These are phyloP conservation scores for Xerocomus potaroensis DNA, from an alignment of 768 basidiomycete species.

Conservation along the genomic window DNA sequence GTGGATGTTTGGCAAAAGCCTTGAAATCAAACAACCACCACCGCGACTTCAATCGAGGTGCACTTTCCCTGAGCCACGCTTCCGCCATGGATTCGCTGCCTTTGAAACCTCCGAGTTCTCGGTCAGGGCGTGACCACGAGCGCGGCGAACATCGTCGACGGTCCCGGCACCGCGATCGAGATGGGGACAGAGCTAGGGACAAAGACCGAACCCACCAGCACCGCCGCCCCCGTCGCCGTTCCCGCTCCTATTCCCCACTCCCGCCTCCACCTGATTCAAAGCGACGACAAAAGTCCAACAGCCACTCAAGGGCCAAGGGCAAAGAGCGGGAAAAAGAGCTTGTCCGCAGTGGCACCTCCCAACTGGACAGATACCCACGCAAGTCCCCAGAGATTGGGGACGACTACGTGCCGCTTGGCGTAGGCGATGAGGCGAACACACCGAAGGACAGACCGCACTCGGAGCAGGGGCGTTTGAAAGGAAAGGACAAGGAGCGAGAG, in stretches of 20 bases:
- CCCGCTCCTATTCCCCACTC: slow-evolving; percentile 14
- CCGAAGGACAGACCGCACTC: slow-evolving; percentile 6
- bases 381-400: slow-evolving; percentile 21
- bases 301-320: background rate
- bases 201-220: background rate
- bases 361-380: no score
- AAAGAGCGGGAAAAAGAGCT: slow-evolving; percentile 18
- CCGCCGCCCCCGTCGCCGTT: slow-evolving; percentile 8
- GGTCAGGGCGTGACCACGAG: slow-evolving; percentile 4
- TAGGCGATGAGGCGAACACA: slow-evolving; percentile 15
- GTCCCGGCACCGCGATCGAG: background rate
- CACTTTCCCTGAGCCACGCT: no score
- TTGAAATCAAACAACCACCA: slow-evolving; percentile 25
- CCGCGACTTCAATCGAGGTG: no score
- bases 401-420: slow-evolving; percentile 30
- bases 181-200: slow-evolving; percentile 9
- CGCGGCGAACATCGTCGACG: background rate
- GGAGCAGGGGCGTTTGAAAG: slow-evolving; percentile 20
- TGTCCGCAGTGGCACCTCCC: background rate
- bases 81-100: slow-evolving; percentile 19
- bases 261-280: slow-evolving; percentile 15
- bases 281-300: slow-evolving; percentile 12
- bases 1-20: slow-evolving; percentile 22
- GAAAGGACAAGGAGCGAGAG: slow-evolving; percentile 31
- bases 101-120: slow-evolving; percentile 16